A percentile compares a stretch with the other conserved stretches of the same genome.
phyloP scores from a whole-genome alignment of 2,329 filamentous ascomycete species.

The Sporothrix pallida region DNA sequence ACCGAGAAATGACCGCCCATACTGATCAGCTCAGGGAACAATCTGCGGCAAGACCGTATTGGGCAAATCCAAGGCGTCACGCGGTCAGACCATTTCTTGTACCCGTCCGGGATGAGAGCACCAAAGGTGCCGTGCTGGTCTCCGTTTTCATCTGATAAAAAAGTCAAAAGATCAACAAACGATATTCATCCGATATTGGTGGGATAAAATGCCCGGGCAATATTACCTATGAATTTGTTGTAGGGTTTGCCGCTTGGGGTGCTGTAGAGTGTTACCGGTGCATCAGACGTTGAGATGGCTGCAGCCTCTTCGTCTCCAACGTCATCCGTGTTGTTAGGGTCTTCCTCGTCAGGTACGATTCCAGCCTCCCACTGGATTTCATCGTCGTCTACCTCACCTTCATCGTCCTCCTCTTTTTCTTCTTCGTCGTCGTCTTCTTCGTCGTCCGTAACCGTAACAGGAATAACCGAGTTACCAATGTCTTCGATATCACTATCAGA shows the following conservation, averaged over 20 bases:
- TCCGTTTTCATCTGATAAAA: conserved; percentile 17
- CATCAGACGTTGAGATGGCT: not conserved
- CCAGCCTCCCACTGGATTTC: too few species aligned
- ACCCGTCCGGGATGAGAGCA: conserved; percentile 31
- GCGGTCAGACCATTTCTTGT: conserved; percentile 3
- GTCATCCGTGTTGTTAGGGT: not conserved
- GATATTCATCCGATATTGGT: too few species aligned
- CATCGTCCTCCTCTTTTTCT: not conserved
- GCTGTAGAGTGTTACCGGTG: not conserved
- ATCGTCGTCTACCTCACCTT: not conserved
- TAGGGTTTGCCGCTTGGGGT: conserved; percentile 29
- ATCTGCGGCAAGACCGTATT: conserved; percentile 32
- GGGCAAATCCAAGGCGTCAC: conserved; percentile 34
- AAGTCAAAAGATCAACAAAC: too few species aligned
- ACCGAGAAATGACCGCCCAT: conserved; percentile 34
- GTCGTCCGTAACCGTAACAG: not conserved
- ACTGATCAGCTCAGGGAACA: conserved; percentile 21
- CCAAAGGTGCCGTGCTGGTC: not conserved
- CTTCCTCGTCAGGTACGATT: too few species aligned
- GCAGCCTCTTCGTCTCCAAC: not conserved
- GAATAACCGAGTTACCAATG: too few species aligned
- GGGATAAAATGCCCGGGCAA: too few species aligned
- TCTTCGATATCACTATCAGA: not conserved
- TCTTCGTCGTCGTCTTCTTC: not conserved
- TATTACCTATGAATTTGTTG: conserved; percentile 19